Base-by-base conservation (phyloP, 2,329 filamentous ascomycete genomes). In the Arthrobotrys iridis region DNA sequence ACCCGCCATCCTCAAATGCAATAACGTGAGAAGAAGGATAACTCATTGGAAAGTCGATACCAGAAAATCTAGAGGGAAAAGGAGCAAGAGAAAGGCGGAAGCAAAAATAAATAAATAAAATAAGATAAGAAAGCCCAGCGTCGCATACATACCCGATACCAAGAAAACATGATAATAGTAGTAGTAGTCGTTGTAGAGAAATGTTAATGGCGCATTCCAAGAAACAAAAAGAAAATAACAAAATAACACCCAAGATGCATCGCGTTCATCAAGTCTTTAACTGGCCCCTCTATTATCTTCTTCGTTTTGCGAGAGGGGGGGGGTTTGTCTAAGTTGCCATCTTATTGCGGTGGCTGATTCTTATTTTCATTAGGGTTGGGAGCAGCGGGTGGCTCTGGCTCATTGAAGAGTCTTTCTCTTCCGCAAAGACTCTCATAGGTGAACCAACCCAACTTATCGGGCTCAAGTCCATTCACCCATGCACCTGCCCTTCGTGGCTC, bases 381-480 rank as follows among this genome's bases (percentile, higher is more conserved):
- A 7, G n/a, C 13, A 1, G 48, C 8, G n/a, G 28, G 13, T 10
- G 50, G 50, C 28, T 66, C 70, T 4, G 70, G 70, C 33, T 73
- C 68, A 1, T 52, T 52, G 26, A 74, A 74, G n/a, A 74, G 18
- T 35, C 70, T 60, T 15, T 74, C 62, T 26, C 46, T 40, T 10
- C 62, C 62, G 45, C 70, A 74, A 20, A 74, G 22, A 40, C 50
- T 67, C 15, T 74, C 62, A 46, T 74, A 74, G 6, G 60, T 67
- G 24, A 66, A 66, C 70, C 70, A 74, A 0, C 52, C 70, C 5
- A 74, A 28, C 45, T 57, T 46, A 6, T 40, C 26, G 2, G 60
- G 43, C 5, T 60, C 43, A 11, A 43, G 52, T 8, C 60, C 70
- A 15, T 60, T 62, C 1, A 59, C 60, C 70, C 70, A 74, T 3